Evolutionary conservation across 148 eudicot genomes (phyloP).

Genomic region (Hydrangea macrophylla): DNA sequence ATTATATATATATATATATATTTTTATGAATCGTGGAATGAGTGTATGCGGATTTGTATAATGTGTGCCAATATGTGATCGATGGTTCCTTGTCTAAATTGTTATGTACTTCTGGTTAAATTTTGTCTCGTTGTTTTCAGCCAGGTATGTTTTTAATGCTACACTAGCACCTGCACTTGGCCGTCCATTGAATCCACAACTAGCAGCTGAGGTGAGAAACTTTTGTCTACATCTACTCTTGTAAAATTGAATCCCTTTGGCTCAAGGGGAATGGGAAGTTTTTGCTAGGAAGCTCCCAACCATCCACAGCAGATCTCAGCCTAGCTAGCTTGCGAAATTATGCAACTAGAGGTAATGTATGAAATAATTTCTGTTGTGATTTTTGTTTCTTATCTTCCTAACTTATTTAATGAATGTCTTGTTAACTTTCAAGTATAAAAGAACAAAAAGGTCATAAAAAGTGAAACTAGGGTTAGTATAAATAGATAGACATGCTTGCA

Average conservation of each 20-base stretch:
- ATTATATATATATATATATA: too few relatives aligned
- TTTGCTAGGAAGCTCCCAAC: slow-evolving; percentile 65
- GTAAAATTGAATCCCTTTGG: slow-evolving; percentile 60
- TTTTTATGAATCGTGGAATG: too few relatives aligned
- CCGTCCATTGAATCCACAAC: slow-evolving; percentile 35
- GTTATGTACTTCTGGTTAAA: background rate
- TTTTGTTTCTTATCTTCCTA: background rate
- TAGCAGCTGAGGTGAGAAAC: slow-evolving; percentile 58
- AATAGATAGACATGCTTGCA: background rate
- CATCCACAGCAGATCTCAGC: slow-evolving; percentile 83
- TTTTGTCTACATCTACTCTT: slow-evolving; percentile 55
- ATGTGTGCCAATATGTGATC: too few relatives aligned
- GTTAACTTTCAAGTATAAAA: too few relatives aligned
- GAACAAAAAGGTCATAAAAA: too few relatives aligned
- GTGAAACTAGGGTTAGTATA: too few relatives aligned
- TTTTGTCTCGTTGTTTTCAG: slow-evolving; percentile 41
- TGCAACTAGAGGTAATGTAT: slow-evolving; percentile 77
- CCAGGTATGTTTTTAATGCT: slow-evolving; percentile 35
- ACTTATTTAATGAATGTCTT: too few relatives aligned
- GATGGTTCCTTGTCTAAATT: background rate
- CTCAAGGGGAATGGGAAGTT: slow-evolving; percentile 61
- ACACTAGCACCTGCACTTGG: slow-evolving; percentile 55
- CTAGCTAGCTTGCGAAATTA: slow-evolving; percentile 82
- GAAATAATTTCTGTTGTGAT: background rate
- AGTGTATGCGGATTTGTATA: too few relatives aligned